Evolutionary conservation across 1,284 basidiomycete genomes (phyloP), one percentile per base, ranked within the genome.

Genomic region (Rhodotorula sp.): DNA sequence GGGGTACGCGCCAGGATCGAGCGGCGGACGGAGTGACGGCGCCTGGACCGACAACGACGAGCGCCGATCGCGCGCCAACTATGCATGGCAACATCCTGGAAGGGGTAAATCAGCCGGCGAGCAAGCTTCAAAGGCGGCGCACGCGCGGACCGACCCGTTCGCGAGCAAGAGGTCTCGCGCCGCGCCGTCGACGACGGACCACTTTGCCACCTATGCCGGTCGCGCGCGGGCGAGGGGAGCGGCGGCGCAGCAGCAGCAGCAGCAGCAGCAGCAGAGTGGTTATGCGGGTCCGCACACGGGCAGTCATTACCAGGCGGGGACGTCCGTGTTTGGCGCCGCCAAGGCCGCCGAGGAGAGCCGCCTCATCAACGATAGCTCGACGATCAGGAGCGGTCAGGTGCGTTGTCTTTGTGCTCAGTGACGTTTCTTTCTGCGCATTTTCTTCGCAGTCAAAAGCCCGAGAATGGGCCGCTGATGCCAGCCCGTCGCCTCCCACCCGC

Each of bases 311-410:
- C 26, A 60, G 47, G 73, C 63, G 21, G 70, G 72, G 23, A 70
- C 70, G 26, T 45, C 59, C 1, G 61, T 63, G 14, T 74, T 76
- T 64, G 75, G 72, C n/a, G 50, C 61, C 23, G 56, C 26, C 14
- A 67, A 63, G 62, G 71, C 65, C 2, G 66, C 69, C 57, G 75
- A 76, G 60, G 74, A 76, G 66, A 71, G 66, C 50, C 48, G 75
- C 43, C 54, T 76, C 60, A 76, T 76, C 64, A 76, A 76, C 54
- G 74, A 76, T 50, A 67, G 64, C 59, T 66, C 69, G 61, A 64
- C 69, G n/a, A 19, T 64, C 60, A 49, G 74, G 48, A 73, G 63
- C 23, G 66, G 60, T 6, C 74, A 76, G 70, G 74, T 74, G 43
- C 49, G 64, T 61, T 12, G 0, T 23, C 8, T 3, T 10, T 8